These are phyloP conservation scores for Citrus trifoliata DNA, from an alignment of 345 rosid species.

Conservation along the genomic window DNA sequence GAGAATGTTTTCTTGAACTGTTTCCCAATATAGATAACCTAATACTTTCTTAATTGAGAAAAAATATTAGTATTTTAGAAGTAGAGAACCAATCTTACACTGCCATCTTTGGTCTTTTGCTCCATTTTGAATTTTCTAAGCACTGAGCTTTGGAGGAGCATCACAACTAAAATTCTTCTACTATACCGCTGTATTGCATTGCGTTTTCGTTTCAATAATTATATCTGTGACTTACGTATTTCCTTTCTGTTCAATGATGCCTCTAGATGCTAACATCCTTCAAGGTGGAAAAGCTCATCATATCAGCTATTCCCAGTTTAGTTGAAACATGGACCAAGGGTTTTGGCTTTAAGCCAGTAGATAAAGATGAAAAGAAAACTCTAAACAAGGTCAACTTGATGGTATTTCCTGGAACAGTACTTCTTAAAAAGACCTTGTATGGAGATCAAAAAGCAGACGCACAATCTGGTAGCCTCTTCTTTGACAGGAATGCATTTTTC, in stretches of 20 bases:
- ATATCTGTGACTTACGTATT: neutral
- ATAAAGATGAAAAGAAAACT: constrained; percentile 49
- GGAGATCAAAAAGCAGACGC: constrained; percentile 21
- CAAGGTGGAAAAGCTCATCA: constrained; percentile 81
- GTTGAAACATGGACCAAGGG: constrained; percentile 87
- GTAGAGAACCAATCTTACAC: neutral
- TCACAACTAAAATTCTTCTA: neutral
- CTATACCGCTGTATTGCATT: neutral
- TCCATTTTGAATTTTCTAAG: neutral
- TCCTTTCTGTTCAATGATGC: constrained; percentile 13
- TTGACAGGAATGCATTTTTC: neutral
- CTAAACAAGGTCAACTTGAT: constrained; percentile 66
- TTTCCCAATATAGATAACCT: neutral
- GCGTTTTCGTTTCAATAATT: neutral
- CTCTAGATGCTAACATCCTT: constrained; percentile 66
- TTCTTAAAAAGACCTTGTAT: constrained; percentile 59
- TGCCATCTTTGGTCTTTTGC: neutral
- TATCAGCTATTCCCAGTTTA: constrained; percentile 80
- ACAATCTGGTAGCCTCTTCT: constrained; percentile 33
- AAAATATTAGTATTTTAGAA: neutral
- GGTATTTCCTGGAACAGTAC: constrained; percentile 83
- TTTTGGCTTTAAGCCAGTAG: constrained; percentile 69
- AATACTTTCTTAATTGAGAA: neutral
- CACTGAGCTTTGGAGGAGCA: neutral
- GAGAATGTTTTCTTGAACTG: neutral